Conservation (phyloP, 2,329 filamentous ascomycete species). For the Fusarium armeniacum region DNA sequence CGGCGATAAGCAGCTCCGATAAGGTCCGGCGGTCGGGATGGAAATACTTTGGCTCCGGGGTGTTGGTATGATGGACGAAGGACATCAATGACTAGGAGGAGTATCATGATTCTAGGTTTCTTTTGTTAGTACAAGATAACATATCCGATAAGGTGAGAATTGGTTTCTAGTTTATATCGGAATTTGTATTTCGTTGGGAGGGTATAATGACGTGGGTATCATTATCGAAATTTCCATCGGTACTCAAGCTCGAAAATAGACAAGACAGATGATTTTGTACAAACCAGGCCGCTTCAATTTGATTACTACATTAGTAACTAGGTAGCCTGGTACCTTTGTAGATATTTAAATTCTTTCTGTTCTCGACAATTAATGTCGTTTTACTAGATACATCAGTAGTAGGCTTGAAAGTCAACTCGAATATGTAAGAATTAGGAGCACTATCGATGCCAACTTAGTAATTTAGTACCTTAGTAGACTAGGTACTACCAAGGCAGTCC, state of each 20-base stretch:
- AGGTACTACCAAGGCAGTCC: too few species aligned
- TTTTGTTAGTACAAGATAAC: neutral
- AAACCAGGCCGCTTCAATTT: neutral
- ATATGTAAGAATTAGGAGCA: neutral
- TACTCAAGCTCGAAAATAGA: neutral
- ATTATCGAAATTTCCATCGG: neutral
- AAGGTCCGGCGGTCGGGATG: conserved; percentile 42
- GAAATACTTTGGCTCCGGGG: conserved; percentile 46
- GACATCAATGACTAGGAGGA: neutral
- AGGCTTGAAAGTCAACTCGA: neutral
- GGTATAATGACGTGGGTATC: too few species aligned
- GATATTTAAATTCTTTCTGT: neutral
- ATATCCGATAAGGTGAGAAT: neutral
- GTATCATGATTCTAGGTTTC: neutral
- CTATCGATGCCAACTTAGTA: too few species aligned
- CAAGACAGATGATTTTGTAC: neutral
- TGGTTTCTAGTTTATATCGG: neutral
- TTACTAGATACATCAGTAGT: neutral
- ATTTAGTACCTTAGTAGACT: too few species aligned
- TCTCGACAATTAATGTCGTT: neutral
- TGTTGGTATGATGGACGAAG: neutral
- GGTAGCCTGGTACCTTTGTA: neutral
- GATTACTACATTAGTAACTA: neutral
- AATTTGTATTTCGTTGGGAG: too few species aligned
- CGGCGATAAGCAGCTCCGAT: conserved; percentile 36